Percentiles rank a stretch among this genome's conserved stretches.
phyloP scores from a whole-genome alignment of 768 basidiomycete genomes.

The Phaeolepiota aurea region DNA sequence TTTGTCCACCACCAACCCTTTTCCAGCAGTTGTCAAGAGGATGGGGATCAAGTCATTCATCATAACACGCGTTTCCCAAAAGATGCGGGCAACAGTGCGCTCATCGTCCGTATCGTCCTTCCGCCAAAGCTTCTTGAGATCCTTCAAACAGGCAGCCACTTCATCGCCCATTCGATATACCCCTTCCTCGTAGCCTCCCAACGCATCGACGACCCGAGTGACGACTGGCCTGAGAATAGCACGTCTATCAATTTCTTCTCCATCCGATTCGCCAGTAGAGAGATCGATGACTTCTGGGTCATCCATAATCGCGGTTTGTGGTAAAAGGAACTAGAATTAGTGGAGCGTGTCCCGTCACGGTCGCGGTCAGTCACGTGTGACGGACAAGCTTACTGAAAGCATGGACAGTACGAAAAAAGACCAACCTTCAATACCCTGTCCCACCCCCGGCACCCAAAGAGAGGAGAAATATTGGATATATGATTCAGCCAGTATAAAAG shows the following conservation, averaged over 20 bases:
- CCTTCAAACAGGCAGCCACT: conserved; percentile 78
- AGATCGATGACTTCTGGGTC: conserved; percentile 28
- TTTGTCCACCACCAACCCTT: conserved; percentile 72
- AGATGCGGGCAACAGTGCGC: conserved; percentile 88
- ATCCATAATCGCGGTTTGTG: conserved; percentile 2
- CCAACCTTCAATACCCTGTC: too few relatives aligned
- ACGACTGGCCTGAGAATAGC: conserved; percentile 60
- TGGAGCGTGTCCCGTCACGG: conserved; percentile 1
- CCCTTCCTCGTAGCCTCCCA: conserved; percentile 66
- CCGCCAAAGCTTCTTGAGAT: conserved; percentile 92
- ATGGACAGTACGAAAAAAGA: too few relatives aligned
- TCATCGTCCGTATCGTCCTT: conserved; percentile 97
- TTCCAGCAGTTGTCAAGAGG: conserved; percentile 71
- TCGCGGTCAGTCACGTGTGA: conserved; percentile 6
- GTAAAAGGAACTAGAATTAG: neutral
- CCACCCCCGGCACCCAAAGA: too few relatives aligned
- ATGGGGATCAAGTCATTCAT: conserved; percentile 86
- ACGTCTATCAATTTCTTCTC: conserved; percentile 31
- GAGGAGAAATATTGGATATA: too few relatives aligned
- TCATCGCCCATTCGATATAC: conserved; percentile 76
- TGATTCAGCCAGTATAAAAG: too few relatives aligned
- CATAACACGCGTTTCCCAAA: conserved; percentile 82
- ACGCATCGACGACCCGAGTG: conserved; percentile 67
- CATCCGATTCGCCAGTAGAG: conserved; percentile 20
- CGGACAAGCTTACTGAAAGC: neutral